Conservation (phyloP, 768 basidiomycete species). For the Suillus spraguei region DNA sequence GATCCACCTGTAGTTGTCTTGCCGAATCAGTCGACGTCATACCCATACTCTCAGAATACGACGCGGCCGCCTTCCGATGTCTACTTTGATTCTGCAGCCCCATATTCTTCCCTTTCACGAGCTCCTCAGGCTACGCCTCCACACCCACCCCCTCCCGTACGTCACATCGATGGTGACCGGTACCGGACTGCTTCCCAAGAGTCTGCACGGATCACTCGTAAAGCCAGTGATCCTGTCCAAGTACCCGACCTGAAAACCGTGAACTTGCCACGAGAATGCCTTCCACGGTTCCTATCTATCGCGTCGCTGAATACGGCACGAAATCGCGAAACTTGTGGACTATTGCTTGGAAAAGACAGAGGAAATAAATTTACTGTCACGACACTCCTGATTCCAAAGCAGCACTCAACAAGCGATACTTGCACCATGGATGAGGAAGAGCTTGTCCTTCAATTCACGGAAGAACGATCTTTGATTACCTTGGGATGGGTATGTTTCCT, state of each 20-base stretch:
- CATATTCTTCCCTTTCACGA: conserved; percentile 31
- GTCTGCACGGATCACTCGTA: conserved; percentile 36
- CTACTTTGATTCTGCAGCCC: neutral
- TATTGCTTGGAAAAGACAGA: conserved; percentile 71
- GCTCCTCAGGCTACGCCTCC: conserved; percentile 24
- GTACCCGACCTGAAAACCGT: conserved; percentile 60
- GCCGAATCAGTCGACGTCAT: conserved; percentile 21
- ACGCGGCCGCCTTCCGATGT: conserved; percentile 8
- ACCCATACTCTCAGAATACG: conserved; percentile 17
- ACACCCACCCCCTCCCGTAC: conserved; percentile 25
- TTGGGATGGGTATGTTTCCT: conserved; percentile 79
- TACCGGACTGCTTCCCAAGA: conserved; percentile 38
- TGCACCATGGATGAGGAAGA: conserved; percentile 93
- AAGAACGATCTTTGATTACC: conserved; percentile 78
- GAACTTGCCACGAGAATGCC: conserved; percentile 68
- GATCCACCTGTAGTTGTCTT: conserved; percentile 32
- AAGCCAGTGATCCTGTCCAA: conserved; percentile 32
- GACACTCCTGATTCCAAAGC: conserved; percentile 84
- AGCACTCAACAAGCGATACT: conserved; percentile 87
- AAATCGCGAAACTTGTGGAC: conserved; percentile 86
- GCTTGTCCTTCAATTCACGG: conserved; percentile 82
- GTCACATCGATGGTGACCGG: conserved; percentile 28
- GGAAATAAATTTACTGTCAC: conserved; percentile 72
- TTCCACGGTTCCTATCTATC: conserved; percentile 76
- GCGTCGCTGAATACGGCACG: conserved; percentile 76